Evolutionary conservation across 139 green algal species (phyloP).

Genomic region (Monoraphidium neglectum): DNA sequence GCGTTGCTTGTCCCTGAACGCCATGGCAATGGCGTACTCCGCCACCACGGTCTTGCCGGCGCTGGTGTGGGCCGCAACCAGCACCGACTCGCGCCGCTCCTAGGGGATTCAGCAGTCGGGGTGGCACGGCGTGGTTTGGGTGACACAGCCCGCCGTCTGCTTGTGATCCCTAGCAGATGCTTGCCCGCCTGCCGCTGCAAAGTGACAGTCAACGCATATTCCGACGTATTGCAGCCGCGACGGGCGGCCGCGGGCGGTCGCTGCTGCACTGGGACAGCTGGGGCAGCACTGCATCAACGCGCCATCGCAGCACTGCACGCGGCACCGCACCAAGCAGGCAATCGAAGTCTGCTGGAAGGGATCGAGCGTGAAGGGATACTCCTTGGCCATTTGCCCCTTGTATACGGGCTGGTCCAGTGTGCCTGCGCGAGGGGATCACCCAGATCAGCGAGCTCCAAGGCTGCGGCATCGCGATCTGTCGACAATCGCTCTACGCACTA

Average conservation of each 20-base stretch:
- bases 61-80: constrained; percentile 93
- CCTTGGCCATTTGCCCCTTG: constrained; percentile 64
- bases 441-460: not conserved
- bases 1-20: constrained; percentile 77
- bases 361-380: constrained; percentile 91
- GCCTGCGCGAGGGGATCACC: constrained; percentile 41
- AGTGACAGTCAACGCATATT: not conserved
- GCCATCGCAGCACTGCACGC: not conserved
- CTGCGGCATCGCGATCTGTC: not conserved
- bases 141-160: not conserved
- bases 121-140: not conserved
- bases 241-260: not conserved
- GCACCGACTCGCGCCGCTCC: constrained; percentile 87
- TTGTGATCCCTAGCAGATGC: not conserved
- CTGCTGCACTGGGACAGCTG: not conserved
- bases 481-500: not conserved
- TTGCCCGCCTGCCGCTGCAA: not conserved
- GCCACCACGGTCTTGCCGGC: constrained; percentile 96
- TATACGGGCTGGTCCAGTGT: constrained; percentile 71
- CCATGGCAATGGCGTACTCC: constrained; percentile 97
- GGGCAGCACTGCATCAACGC: not conserved
- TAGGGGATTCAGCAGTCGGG: constrained; percentile 23
- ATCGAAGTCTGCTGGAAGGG: constrained; percentile 85
- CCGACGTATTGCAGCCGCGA: not conserved
- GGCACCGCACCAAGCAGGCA: constrained; percentile 73